A percentile compares a stretch with the other conserved stretches of the same genome.
phyloP scores from a whole-genome alignment of 148 eudicot species.

The Mesembryanthemum crystallinum region DNA sequence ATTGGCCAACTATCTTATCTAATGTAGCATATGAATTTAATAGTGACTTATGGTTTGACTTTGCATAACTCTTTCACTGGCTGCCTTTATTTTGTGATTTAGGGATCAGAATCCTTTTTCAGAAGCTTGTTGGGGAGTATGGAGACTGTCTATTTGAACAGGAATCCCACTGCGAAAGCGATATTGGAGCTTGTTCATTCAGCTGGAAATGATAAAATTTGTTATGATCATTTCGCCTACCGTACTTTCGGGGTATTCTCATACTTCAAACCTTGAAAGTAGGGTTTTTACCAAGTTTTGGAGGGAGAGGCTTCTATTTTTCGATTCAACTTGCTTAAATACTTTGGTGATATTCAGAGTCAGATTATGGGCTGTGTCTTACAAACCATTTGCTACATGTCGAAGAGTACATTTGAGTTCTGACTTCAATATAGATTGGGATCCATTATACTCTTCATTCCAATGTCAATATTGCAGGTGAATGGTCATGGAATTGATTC shows the following conservation, averaged over 20 bases:
- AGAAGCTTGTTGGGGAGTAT: constrained; percentile 63
- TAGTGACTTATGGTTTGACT: not conserved
- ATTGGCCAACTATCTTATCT: not conserved
- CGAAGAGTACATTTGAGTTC: not conserved
- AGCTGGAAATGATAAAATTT: constrained; percentile 48
- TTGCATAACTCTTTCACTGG: constrained; percentile 8
- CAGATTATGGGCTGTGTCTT: not conserved
- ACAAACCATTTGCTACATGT: not conserved
- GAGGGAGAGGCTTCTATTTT: not conserved
- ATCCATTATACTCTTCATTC: not conserved
- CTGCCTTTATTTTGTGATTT: constrained; percentile 14
- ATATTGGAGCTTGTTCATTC: constrained; percentile 79
- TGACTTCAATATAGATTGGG: not conserved
- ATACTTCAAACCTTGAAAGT: not conserved
- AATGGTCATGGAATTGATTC: constrained; percentile 88
- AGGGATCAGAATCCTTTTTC: constrained; percentile 87
- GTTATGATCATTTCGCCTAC: constrained; percentile 93
- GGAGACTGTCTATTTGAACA: constrained; percentile 74
- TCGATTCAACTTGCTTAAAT: not conserved
- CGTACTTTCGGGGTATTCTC: constrained; percentile 87
- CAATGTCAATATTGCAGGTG: constrained; percentile 40
- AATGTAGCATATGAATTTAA: not conserved
- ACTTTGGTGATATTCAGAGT: not conserved
- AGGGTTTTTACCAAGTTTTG: not conserved
- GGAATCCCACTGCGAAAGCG: constrained; percentile 88